Conservation (phyloP, 768 basidiomycete species). For the Boletus patriciae region DNA sequence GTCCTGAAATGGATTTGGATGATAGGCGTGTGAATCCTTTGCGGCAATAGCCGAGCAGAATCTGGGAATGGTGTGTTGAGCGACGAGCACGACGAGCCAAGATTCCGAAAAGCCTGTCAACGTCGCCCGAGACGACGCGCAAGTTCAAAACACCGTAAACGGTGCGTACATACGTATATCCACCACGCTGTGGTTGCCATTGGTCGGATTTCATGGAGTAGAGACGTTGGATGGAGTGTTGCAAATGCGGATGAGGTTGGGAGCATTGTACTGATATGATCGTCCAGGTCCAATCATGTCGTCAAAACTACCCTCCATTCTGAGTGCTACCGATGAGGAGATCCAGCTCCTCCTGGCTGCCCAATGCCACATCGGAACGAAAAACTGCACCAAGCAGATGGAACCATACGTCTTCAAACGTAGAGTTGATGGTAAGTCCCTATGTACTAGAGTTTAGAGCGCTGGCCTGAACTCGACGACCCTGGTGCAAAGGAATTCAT, state of each 20-base stretch:
- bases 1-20: neutral
- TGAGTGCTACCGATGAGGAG: conserved; percentile 96
- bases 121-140: conserved; percentile 43
- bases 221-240: conserved; percentile 38
- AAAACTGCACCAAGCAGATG: conserved; percentile 99
- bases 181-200: conserved; percentile 6
- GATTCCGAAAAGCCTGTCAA: conserved; percentile 33
- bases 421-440: conserved; percentile 81
- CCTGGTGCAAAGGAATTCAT: conserved; percentile 72
- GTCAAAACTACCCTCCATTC: conserved; percentile 91
- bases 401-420: conserved; percentile 97
- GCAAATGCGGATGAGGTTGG: conserved; percentile 30
- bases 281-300: conserved; percentile 47
- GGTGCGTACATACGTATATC: conserved; percentile 37
- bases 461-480: conserved; percentile 14
- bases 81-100: conserved; percentile 20
- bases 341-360: conserved; percentile 94
- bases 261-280: conserved; percentile 29
- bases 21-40: conserved; percentile 14
- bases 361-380: conserved; percentile 94
- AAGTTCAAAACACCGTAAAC: conserved; percentile 38
- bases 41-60: conserved; percentile 28
- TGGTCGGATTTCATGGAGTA: conserved; percentile 4
- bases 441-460: neutral
- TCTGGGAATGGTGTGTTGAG: conserved; percentile 3